A percentile compares a stretch with the other conserved stretches of the same genome.
Conservation (phyloP, 805 yeast species). For the Lipomyces chichibuensis region DNA sequence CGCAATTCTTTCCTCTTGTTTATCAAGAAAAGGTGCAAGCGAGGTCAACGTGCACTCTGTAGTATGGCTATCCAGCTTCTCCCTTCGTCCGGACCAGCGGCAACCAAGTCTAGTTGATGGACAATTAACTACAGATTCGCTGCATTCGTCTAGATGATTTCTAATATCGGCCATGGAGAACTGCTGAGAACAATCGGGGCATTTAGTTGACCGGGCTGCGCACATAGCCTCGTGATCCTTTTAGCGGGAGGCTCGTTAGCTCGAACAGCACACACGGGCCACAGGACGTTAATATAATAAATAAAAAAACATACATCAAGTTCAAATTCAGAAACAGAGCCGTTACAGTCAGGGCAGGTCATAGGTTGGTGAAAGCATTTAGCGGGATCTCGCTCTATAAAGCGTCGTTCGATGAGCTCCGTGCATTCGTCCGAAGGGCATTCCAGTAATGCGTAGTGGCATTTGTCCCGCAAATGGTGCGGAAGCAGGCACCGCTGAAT, state of each 20-base stretch:
- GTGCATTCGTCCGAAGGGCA: slow-evolving; percentile 44
- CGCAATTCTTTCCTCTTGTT: slow-evolving; percentile 40
- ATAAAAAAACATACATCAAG: slow-evolving; percentile 19
- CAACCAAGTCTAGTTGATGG: slow-evolving; percentile 41
- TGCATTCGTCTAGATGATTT: slow-evolving; percentile 35
- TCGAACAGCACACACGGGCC: background rate
- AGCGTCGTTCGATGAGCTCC: slow-evolving; percentile 35
- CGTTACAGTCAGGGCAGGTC: slow-evolving; percentile 36
- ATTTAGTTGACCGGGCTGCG: slow-evolving; percentile 28
- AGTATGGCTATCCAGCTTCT: slow-evolving; percentile 35
- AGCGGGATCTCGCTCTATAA: slow-evolving; percentile 6
- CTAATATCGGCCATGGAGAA: slow-evolving; percentile 24
- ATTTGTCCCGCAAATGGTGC: slow-evolving; percentile 52
- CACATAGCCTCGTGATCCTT: slow-evolving; percentile 18
- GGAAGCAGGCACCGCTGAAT: slow-evolving; percentile 64
- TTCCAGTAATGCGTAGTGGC: slow-evolving; percentile 47
- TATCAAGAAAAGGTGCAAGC: slow-evolving; percentile 39
- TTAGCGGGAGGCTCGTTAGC: background rate
- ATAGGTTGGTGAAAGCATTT: slow-evolving; percentile 36
- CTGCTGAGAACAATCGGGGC: slow-evolving; percentile 31
- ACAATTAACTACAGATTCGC: slow-evolving; percentile 37
- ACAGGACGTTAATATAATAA: background rate
- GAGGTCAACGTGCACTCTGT: slow-evolving; percentile 39
- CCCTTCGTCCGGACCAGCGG: slow-evolving; percentile 38
- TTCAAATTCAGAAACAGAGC: slow-evolving; percentile 12